phyloP scores from a whole-genome alignment of 1,139 yeast genomes.

The Candida labiduridarum region DNA sequence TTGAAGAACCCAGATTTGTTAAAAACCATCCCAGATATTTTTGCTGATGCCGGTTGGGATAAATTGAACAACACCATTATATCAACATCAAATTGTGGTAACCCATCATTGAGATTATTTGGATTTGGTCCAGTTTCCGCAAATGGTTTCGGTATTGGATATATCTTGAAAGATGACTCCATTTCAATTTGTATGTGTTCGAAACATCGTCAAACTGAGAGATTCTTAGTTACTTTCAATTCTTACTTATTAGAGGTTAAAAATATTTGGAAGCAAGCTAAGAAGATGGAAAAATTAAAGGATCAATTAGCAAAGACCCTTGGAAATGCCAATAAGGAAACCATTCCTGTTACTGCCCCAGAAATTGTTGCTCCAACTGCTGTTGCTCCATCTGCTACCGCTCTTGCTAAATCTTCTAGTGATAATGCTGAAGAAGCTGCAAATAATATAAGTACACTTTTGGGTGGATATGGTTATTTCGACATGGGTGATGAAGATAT shows the following conservation, averaged over 20 bases:
- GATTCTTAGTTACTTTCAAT: conserved; percentile 76
- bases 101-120: conserved; percentile 81
- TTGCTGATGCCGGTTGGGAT: conserved; percentile 72
- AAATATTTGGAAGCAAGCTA: conserved; percentile 52
- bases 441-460: conserved; percentile 46
- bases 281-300: conserved; percentile 14
- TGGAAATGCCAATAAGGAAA: not conserved
- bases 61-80: conserved; percentile 57
- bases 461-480: conserved; percentile 82
- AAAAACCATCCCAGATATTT: conserved; percentile 45
- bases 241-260: conserved; percentile 66
- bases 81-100: conserved; percentile 61
- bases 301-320: conserved; percentile 2
- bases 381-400: conserved; percentile 5
- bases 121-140: conserved; percentile 94
- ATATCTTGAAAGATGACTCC: conserved; percentile 83
- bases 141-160: conserved; percentile 91
- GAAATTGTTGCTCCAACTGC: not conserved
- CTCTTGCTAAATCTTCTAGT: too few species aligned
- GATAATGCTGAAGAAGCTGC: conserved; percentile 4
- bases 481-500: conserved; percentile 73
- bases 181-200: conserved; percentile 86
- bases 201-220: conserved; percentile 84
- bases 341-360: not conserved
- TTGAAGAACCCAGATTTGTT: conserved; percentile 13